Base-by-base conservation (phyloP, 768 basidiomycete genomes). In the Strobilomyces echinocephalus region DNA sequence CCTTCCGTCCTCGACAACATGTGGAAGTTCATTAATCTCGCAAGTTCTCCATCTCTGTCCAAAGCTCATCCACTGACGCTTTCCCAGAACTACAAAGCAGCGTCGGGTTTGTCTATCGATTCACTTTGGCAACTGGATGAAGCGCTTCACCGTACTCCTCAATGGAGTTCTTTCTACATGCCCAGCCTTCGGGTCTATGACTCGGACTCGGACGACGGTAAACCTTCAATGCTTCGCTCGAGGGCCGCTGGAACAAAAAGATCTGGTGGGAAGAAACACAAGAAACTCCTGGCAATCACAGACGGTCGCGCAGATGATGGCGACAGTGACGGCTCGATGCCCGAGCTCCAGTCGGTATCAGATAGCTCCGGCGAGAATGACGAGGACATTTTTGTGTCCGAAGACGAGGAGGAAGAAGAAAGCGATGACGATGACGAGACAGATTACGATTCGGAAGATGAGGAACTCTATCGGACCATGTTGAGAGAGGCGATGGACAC, bases 401-500 rank as follows among this genome's bases (percentile, higher is more conserved):
- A 72, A 3, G 69, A 72, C 15, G 66, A 64, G 9, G 73, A 72
- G 12, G 66, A 63, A 10, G 68, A 70, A 28, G 71, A 73, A 24
- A 69, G 16, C 35, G 15, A 64, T 11, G 68, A 69, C 15, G 71
- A 24, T 24, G 24, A 74, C 14, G 76, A 75, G 43, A 76, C 69
- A 40, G 78, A 69, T 7, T 84, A 85, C 62, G 79, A 88, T 59
- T 79, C 80, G 5, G 88, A 87, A 43, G 79, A 84, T 53, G 87
- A 87, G 57, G 87, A 86, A 49, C 76, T 79, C 56, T 66, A 88
- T 28, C 73, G 83, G 18, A 80, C 81, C 31, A 65, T 84, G 71
- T 57, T 83, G 26, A 76, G 82, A 46, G 84, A 87, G 62, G 90
- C 88, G 4, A 87, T 90, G 86, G 82, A 88, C 55, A 72, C 78